A percentile compares a stretch with the other conserved stretches of the same genome.
These are phyloP conservation scores for Metarhizium guizhouense DNA, from an alignment of 2,329 filamentous ascomycete genomes.

Conservation along the genomic window DNA sequence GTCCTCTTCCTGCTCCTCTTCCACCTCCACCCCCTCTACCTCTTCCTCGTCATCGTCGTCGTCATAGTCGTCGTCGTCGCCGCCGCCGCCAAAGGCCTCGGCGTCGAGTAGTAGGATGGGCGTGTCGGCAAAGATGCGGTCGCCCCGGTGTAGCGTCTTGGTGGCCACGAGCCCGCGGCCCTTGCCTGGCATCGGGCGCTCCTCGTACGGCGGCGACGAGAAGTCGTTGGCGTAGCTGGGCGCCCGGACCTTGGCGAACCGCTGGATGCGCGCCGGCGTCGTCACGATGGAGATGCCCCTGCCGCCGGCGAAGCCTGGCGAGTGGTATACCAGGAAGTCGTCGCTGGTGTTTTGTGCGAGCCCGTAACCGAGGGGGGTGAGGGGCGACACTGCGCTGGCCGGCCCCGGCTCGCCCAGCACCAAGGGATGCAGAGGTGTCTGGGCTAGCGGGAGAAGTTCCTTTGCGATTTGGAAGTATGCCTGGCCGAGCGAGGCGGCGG, in stretches of 20 bases:
- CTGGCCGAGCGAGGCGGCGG: background rate
- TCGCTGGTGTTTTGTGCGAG: background rate
- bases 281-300: constrained; percentile 31
- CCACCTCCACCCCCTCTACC: too few relatives aligned
- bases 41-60: too few relatives aligned
- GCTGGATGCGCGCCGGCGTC: constrained; percentile 20
- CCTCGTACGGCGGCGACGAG: constrained; percentile 10
- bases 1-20: too few relatives aligned
- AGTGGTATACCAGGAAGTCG: constrained; percentile 25
- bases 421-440: background rate
- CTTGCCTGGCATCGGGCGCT: constrained; percentile 14
- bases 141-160: constrained; percentile 13
- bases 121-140: constrained; percentile 9
- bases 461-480: too few relatives aligned
- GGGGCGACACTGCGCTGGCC: too few relatives aligned
- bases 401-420: too few relatives aligned
- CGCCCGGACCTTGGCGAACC: constrained; percentile 13
- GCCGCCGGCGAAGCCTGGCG: constrained; percentile 23
- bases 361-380: background rate
- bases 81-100: too few relatives aligned
- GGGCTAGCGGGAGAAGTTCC: background rate
- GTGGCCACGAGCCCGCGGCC: constrained; percentile 17
- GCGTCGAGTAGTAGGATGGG: constrained; percentile 8
- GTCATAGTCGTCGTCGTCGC: too few relatives aligned
- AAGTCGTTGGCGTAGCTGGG: constrained; percentile 17